Percentiles rank a stretch among this genome's conserved stretches.
These are phyloP conservation scores for Aspergillus fumigatus DNA, from an alignment of 2,329 filamentous ascomycete species.

Conservation along the genomic window DNA sequence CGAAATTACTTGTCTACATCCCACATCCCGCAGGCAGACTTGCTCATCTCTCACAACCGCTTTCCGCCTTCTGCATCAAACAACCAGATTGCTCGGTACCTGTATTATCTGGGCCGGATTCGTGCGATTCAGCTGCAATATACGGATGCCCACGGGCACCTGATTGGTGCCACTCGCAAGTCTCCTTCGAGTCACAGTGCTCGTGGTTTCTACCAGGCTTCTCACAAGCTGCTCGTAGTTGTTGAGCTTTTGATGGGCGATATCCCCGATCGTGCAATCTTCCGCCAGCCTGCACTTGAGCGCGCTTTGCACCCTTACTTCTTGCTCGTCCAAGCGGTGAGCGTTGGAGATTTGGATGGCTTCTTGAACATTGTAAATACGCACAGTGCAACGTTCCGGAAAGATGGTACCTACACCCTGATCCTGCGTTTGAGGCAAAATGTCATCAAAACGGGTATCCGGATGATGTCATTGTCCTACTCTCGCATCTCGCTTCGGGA, in stretches of 20 bases:
- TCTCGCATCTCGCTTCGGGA: conserved; percentile 94
- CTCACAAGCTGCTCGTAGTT: conserved; percentile 92
- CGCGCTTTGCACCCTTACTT: conserved; percentile 88
- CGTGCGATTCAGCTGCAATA: conserved; percentile 94
- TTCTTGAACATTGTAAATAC: conserved; percentile 83
- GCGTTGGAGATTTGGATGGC: conserved; percentile 90
- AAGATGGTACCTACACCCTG: conserved; percentile 91
- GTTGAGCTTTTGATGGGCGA: conserved; percentile 98
- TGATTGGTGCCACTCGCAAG: conserved; percentile 90
- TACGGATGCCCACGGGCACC: conserved; percentile 91
- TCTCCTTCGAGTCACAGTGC: conserved; percentile 85
- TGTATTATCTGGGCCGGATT: conserved; percentile 96
- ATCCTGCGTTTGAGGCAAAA: conserved; percentile 94
- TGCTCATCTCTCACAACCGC: conserved; percentile 90
- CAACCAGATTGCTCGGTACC: conserved; percentile 94
- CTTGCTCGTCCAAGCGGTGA: conserved; percentile 87
- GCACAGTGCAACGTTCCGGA: conserved; percentile 79
- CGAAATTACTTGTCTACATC: conserved; percentile 95
- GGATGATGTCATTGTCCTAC: conserved; percentile 98
- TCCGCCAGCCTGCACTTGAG: conserved; percentile 85
- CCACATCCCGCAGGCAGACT: conserved; percentile 93
- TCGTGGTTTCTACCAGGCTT: conserved; percentile 90
- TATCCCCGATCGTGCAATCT: conserved; percentile 90
- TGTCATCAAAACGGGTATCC: conserved; percentile 98
- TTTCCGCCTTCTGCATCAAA: conserved; percentile 93